phyloP scores from a whole-genome alignment of 148 eudicot species.

The Cornus kousa region DNA sequence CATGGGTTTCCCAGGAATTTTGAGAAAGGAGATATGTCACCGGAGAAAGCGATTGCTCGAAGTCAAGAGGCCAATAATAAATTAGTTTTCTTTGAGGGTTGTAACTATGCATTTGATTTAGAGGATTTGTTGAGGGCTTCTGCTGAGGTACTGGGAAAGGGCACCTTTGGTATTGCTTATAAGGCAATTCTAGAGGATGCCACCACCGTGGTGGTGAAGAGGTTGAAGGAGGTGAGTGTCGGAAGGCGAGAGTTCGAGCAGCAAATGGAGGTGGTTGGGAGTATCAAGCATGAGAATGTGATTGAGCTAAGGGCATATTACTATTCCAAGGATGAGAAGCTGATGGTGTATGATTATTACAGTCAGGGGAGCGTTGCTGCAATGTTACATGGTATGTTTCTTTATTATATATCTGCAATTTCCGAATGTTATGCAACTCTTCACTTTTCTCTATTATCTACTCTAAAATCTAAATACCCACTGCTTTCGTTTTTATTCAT shows the following conservation, averaged over 20 bases:
- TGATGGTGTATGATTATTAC: slow-evolving; percentile 76
- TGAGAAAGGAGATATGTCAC: slow-evolving; percentile 66
- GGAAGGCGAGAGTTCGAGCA: slow-evolving; percentile 90
- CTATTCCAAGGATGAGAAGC: slow-evolving; percentile 91
- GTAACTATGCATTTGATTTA: slow-evolving; percentile 80
- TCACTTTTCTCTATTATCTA: background rate
- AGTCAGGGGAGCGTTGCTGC: slow-evolving; percentile 70
- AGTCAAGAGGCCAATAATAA: slow-evolving; percentile 60
- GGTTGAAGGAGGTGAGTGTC: slow-evolving; percentile 81
- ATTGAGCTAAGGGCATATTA: slow-evolving; percentile 87
- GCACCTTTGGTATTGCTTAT: slow-evolving; percentile 83
- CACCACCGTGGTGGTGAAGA: slow-evolving; percentile 78
- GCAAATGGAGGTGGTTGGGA: slow-evolving; percentile 85
- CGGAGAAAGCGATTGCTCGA: slow-evolving; percentile 59
- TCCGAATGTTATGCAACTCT: background rate
- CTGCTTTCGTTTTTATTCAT: background rate
- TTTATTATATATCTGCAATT: slow-evolving; percentile 1
- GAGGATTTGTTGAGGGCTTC: slow-evolving; percentile 96
- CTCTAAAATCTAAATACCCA: too few relatives aligned
- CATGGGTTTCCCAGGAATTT: slow-evolving; percentile 55
- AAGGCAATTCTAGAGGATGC: slow-evolving; percentile 88
- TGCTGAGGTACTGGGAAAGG: slow-evolving; percentile 94
- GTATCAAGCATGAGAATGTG: slow-evolving; percentile 78
- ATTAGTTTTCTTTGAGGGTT: slow-evolving; percentile 83
- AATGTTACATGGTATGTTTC: slow-evolving; percentile 72